A percentile compares a stretch with the other conserved stretches of the same genome.
Conservation (phyloP, 352 stramenopile genomes). For the Phytophthora citricola region DNA sequence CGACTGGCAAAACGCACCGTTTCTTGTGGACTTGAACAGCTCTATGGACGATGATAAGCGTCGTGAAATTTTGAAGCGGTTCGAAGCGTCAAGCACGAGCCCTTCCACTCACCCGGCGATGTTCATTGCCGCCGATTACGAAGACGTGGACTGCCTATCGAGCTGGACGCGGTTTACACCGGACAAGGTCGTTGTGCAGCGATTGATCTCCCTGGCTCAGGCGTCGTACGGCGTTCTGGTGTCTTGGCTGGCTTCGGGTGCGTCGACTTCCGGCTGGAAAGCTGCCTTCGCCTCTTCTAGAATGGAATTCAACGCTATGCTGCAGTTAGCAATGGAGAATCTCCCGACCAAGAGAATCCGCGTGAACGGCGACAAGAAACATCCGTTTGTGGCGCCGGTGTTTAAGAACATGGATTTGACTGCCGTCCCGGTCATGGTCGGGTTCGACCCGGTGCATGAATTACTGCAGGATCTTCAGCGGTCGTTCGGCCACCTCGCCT, state of each 20-base stretch:
- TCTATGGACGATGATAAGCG: slow-evolving; percentile 68
- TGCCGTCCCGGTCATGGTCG: slow-evolving; percentile 66
- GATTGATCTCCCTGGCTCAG: slow-evolving; percentile 67
- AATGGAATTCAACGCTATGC: slow-evolving; percentile 70
- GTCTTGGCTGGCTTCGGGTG: slow-evolving; percentile 64
- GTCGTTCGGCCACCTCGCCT: slow-evolving; percentile 69
- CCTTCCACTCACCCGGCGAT: slow-evolving; percentile 67
- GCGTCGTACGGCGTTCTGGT: slow-evolving; percentile 61
- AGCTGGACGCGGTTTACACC: slow-evolving; percentile 81
- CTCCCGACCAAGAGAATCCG: slow-evolving; percentile 72
- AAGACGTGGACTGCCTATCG: slow-evolving; percentile 80
- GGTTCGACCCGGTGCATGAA: slow-evolving; percentile 79
- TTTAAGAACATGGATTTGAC: slow-evolving; percentile 91
- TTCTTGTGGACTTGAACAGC: slow-evolving; percentile 79
- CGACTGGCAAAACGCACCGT: slow-evolving; percentile 76
- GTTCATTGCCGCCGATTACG: slow-evolving; percentile 84
- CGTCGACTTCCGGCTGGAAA: slow-evolving; percentile 70
- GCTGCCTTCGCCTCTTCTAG: slow-evolving; percentile 59
- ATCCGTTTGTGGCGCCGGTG: slow-evolving; percentile 70
- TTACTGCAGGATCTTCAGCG: slow-evolving; percentile 63
- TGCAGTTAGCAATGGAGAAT: slow-evolving; percentile 58
- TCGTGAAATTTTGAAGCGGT: slow-evolving; percentile 76
- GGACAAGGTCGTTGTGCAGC: slow-evolving; percentile 70
- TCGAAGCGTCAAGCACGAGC: slow-evolving; percentile 74
- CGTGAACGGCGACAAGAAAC: slow-evolving; percentile 57